Evolutionary conservation across 163 green algal species (phyloP).

Genomic region (Picocystis sp.): DNA sequence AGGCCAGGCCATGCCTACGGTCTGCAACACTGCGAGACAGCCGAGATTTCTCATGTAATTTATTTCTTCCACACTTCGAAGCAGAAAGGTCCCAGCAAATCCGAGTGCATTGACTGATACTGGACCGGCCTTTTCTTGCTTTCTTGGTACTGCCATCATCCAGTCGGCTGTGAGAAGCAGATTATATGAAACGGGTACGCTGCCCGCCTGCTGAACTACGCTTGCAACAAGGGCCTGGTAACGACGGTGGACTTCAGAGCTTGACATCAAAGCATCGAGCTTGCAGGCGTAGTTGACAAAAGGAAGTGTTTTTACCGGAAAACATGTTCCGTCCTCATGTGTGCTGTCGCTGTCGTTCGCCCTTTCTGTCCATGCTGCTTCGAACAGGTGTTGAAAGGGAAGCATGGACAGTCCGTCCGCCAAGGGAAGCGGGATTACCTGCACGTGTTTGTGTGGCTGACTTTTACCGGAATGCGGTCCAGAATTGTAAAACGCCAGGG

Average conservation of each 20-base stretch:
- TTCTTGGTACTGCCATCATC: constrained; percentile 47
- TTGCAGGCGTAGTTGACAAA: background rate
- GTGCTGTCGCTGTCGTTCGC: background rate
- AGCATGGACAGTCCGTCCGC: too few species aligned
- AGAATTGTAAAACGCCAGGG: constrained; percentile 73
- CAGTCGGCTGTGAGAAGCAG: constrained; percentile 35
- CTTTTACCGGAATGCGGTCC: constrained; percentile 48
- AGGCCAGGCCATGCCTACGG: constrained; percentile 26
- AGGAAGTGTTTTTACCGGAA: constrained; percentile 2
- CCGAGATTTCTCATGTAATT: constrained; percentile 23
- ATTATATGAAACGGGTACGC: constrained; percentile 38
- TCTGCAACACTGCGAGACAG: constrained; percentile 24
- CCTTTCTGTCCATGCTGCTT: background rate
- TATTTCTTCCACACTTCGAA: constrained; percentile 35
- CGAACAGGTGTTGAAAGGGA: too few species aligned
- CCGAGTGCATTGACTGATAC: constrained; percentile 38
- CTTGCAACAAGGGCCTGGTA: background rate
- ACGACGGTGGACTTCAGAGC: background rate
- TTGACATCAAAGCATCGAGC: background rate
- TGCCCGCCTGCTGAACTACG: background rate
- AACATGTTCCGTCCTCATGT: background rate
- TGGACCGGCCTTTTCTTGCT: constrained; percentile 22
- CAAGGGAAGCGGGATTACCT: constrained; percentile 26
- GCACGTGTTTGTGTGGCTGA: constrained; percentile 80
- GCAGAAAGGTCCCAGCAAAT: constrained; percentile 56